A percentile compares a stretch with the other conserved stretches of the same genome.
phyloP scores from a whole-genome alignment of 2,329 filamentous ascomycete genomes.

The Didymella arachidicola region DNA sequence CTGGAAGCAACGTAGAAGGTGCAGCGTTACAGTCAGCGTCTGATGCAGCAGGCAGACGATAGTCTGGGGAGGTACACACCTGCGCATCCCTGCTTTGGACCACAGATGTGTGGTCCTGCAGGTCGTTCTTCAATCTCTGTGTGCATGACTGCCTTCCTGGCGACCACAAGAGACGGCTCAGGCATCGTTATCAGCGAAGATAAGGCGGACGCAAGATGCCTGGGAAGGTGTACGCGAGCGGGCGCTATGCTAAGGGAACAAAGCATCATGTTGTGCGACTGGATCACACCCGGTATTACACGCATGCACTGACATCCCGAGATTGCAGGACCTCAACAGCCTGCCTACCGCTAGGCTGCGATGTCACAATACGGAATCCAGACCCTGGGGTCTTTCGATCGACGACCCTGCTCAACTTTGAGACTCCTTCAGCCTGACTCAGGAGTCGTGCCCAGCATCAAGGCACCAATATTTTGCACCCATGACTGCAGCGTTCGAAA shows the following conservation, averaged over 20 bases:
- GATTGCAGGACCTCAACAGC: slow-evolving; percentile 8
- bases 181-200: not conserved
- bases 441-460: not conserved
- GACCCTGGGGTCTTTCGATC: not conserved
- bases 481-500: not conserved
- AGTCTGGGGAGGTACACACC: not conserved
- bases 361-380: not conserved
- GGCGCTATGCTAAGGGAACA: not conserved
- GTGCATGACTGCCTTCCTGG: not conserved
- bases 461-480: not conserved
- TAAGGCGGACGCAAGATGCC: not conserved
- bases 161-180: not conserved
- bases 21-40: slow-evolving; percentile 12
- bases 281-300: slow-evolving; percentile 10
- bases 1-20: slow-evolving; percentile 22
- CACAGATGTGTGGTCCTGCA: not conserved
- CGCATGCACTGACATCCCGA: slow-evolving; percentile 9
- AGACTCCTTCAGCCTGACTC: not conserved
- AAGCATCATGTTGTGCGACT: slow-evolving; percentile 9
- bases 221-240: not conserved
- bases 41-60: not conserved
- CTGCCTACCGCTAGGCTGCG: not conserved
- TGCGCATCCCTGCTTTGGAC: not conserved
- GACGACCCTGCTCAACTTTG: not conserved
- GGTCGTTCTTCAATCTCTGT: not conserved